Evolutionary conservation across 192 early-diverging fungal genomes (phyloP).

Genomic region (Backusella morwellensis): DNA sequence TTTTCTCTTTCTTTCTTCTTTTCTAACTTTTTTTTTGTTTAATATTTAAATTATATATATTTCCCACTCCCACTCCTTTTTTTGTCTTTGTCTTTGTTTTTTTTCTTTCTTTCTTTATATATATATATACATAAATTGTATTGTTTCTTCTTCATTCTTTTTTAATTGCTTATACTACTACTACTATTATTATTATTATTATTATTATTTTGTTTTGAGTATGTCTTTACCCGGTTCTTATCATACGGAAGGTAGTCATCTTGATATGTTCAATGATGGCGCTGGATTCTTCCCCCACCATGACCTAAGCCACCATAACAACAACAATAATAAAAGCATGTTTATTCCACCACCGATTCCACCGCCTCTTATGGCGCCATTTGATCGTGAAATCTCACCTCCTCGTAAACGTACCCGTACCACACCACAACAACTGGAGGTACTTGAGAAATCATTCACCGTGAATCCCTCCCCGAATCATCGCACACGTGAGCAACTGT

Average conservation of each 20-base stretch:
- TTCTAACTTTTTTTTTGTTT: not conserved
- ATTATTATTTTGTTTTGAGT: not conserved
- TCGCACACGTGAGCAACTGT: conserved; percentile 62
- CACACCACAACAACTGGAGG: conserved; percentile 59
- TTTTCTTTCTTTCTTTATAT: not conserved
- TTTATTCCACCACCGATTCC: conserved; percentile 9
- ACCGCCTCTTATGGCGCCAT: not conserved
- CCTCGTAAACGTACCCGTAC: conserved; percentile 65
- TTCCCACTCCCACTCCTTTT: conserved; percentile 10
- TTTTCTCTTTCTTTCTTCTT: not conserved
- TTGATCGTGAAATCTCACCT: conserved; percentile 10
- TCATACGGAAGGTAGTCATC: not conserved
- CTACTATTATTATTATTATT: not conserved
- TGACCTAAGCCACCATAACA: not conserved
- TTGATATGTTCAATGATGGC: conserved; percentile 1
- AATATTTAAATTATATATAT: conserved; percentile 9
- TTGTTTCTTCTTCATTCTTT: not conserved
- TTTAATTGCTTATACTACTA: not conserved
- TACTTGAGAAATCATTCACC: conserved; percentile 67
- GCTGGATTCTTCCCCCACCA: not conserved
- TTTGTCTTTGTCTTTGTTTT: not conserved
- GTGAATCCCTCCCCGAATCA: conserved; percentile 68
- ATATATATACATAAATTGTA: not conserved
- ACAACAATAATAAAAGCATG: not conserved
- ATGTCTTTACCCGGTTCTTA: conserved; percentile 12